Percentiles rank a stretch among this genome's conserved stretches.
Evolutionary conservation across 768 basidiomycete species (phyloP).

Genomic region (Tylopilus plumbeoviolaceoides): DNA sequence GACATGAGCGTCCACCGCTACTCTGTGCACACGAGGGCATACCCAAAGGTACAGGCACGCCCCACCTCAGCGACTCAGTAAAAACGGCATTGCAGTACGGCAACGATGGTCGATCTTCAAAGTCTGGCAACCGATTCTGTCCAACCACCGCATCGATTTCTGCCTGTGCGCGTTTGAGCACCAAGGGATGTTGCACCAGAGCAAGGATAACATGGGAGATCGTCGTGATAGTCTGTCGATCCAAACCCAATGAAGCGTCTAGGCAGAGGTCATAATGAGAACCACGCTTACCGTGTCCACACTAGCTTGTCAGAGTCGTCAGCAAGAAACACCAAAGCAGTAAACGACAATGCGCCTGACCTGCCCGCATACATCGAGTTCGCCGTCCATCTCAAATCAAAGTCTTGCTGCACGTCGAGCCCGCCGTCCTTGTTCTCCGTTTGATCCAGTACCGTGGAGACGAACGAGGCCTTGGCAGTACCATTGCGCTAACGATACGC

Average conservation of each 20-base stretch:
- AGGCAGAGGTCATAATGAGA: background rate
- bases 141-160: slow-evolving; percentile 57
- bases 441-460: slow-evolving; percentile 49
- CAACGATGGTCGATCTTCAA: slow-evolving; percentile 50
- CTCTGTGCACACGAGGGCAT: slow-evolving; percentile 12
- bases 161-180: slow-evolving; percentile 52
- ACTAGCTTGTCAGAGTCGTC: slow-evolving; percentile 34
- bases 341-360: slow-evolving; percentile 5
- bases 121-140: slow-evolving; percentile 49
- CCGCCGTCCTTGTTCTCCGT: background rate
- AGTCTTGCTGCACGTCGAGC: slow-evolving; percentile 41
- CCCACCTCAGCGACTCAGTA: slow-evolving; percentile 54
- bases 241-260: too few relatives aligned
- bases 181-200: slow-evolving; percentile 59
- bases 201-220: slow-evolving; percentile 60
- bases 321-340: background rate
- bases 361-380: slow-evolving; percentile 69
- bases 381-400: slow-evolving; percentile 77
- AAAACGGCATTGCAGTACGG: slow-evolving; percentile 59
- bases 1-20: background rate
- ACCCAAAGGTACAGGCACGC: slow-evolving; percentile 56
- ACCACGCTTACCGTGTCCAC: slow-evolving; percentile 54
- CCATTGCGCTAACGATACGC: slow-evolving; percentile 30
- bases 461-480: slow-evolving; percentile 37
- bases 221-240: slow-evolving; percentile 44